Evolutionary conservation across 208 protist genomes (phyloP).

Genomic region (Trichomonas vaginalis): DNA sequence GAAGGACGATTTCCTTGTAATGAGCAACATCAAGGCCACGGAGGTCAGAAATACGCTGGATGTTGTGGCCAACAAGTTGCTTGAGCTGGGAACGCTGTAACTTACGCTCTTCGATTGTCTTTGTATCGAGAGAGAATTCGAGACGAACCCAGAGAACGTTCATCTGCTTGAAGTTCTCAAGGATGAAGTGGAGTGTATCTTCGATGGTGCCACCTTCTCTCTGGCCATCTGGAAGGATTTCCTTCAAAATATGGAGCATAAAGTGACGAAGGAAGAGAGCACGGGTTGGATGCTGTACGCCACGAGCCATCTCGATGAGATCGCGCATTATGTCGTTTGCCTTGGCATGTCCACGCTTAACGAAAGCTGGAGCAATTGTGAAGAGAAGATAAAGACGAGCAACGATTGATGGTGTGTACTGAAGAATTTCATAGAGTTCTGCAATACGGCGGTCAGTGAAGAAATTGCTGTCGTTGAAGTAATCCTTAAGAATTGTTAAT

Average conservation of each 20-base stretch:
- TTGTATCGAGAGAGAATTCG: constrained; percentile 60
- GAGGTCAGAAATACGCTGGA: constrained; percentile 75
- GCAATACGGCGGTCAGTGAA: background rate
- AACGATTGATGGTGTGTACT: constrained; percentile 53
- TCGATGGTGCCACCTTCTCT: constrained; percentile 53
- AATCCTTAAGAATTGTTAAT: background rate
- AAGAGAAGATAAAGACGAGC: constrained; percentile 89
- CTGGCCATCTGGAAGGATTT: constrained; percentile 72
- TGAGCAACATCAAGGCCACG: constrained; percentile 57
- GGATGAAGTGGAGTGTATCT: constrained; percentile 73
- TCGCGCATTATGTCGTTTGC: constrained; percentile 77
- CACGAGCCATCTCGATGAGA: constrained; percentile 93
- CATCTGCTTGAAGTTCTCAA: constrained; percentile 94
- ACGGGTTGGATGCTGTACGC: constrained; percentile 92
- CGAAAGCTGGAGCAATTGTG: constrained; percentile 74
- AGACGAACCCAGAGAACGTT: constrained; percentile 95
- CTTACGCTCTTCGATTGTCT: constrained; percentile 44
- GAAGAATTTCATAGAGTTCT: background rate
- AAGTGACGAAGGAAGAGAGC: constrained; percentile 92
- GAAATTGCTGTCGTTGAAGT: background rate
- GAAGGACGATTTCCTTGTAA: constrained; percentile 54
- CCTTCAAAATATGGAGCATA: constrained; percentile 62
- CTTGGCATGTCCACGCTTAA: constrained; percentile 50
- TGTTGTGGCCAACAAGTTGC: constrained; percentile 83
- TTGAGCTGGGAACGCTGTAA: constrained; percentile 75